Evolutionary conservation across 176 grass and related monocot species (phyloP), one percentile per base, ranked within the genome.

Genomic region (Themeda triandra): DNA sequence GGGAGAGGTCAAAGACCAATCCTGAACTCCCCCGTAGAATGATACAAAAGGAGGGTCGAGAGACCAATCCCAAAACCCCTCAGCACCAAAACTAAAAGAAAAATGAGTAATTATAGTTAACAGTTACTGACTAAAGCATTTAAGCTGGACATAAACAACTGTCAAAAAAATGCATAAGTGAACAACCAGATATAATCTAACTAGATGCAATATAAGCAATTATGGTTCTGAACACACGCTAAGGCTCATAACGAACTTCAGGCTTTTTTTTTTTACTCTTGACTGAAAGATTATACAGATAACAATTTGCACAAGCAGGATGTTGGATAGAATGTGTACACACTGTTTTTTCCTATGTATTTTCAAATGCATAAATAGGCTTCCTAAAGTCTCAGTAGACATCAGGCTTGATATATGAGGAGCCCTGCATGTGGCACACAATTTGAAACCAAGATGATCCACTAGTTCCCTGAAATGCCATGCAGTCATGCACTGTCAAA

Each of bases 311-410:
- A 82, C 15, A 63, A 82, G 51, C 51, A 86, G 49, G 32, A 41
- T 44, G 29, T 67, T 77, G 60, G 33, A 78, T 58, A 63, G 49
- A 85, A 82, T 82, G 54, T 78, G 73, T 86, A 72, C 39, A 66
- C 21, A 60, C 18, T 31, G 58, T 51, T 29, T 62, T 66, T 83
- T 58, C 19, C 28, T 67, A 86, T 13, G 51, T 40, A 77, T 3
- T 63, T 66, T 42, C 30, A 82, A 59, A 59, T 79, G 60, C 72
- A 86, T 87, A 79, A 73, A 82, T 53, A 78, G 42, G 64, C 21
- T 77, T 24, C 24, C 58, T 73, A 86, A 89, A 81, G 51, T 90
- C 66, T 78, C 77, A 39, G 65, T 56, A 64, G 39, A 65, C 60
- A 36, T 82, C 24, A 67, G 49, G 65, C 27, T 71, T 54, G 64